Conservation (phyloP, 2,329 filamentous ascomycete species). For the Fusarium buxicola region DNA sequence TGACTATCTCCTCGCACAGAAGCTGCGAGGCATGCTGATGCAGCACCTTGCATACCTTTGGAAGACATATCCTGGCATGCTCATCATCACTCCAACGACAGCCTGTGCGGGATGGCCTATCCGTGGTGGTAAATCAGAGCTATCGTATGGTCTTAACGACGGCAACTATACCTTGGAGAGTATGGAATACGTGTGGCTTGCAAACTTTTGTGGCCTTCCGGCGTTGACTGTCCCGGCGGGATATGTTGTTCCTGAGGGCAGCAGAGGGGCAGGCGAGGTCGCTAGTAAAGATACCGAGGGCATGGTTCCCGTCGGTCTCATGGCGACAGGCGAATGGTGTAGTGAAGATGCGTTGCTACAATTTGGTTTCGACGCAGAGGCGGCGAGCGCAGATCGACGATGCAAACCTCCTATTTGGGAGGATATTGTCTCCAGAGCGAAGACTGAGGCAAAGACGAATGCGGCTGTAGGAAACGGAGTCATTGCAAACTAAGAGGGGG, state of each 20-base stretch:
- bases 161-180: constrained; percentile 59
- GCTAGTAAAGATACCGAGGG: constrained; percentile 50
- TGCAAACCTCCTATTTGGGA: constrained; percentile 37
- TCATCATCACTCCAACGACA: constrained; percentile 78
- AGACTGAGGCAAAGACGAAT: constrained; percentile 10
- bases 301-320: constrained; percentile 64
- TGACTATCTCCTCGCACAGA: constrained; percentile 77
- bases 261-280: constrained; percentile 46
- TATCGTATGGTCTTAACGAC: constrained; percentile 57
- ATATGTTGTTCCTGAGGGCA: constrained; percentile 54
- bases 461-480: neutral
- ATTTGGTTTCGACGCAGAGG: constrained; percentile 62
- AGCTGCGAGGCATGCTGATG: constrained; percentile 76
- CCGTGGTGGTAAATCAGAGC: constrained; percentile 48
- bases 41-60: constrained; percentile 77
- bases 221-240: constrained; percentile 60
- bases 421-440: constrained; percentile 28
- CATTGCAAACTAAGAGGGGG: neutral
- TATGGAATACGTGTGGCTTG: constrained; percentile 65
- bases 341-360: constrained; percentile 60
- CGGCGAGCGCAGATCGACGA: constrained; percentile 44
- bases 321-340: constrained; percentile 68
- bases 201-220: constrained; percentile 62
- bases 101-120: constrained; percentile 60
- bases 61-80: constrained; percentile 71